A percentile compares a stretch with the other conserved stretches of the same genome.
Conservation (phyloP, 2,329 filamentous ascomycete species). For the Parastagonospora avenae region DNA sequence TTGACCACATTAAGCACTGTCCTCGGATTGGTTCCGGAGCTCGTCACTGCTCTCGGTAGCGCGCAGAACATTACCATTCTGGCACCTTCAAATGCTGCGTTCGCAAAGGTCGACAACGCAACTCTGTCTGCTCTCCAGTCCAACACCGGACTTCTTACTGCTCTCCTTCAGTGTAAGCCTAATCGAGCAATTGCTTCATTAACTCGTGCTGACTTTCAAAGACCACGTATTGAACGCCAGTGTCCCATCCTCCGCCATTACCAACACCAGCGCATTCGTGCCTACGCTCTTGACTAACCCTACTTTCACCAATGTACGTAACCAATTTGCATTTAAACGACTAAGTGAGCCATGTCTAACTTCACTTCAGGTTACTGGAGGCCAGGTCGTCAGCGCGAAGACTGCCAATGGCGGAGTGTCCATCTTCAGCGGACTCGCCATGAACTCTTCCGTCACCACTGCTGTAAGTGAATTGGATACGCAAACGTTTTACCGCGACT, state of each 20-base stretch:
- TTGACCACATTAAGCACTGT: conserved; percentile 43
- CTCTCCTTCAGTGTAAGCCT: conserved; percentile 54
- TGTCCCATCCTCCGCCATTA: conserved; percentile 47
- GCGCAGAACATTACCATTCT: conserved; percentile 62
- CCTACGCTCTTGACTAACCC: conserved; percentile 57
- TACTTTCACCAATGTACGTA: conserved; percentile 59
- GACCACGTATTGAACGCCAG: conserved; percentile 64
- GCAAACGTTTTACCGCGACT: not conserved
- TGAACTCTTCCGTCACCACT: conserved; percentile 55
- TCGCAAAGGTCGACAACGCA: conserved; percentile 47
- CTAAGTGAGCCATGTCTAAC: not conserved
- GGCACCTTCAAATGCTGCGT: conserved; percentile 61
- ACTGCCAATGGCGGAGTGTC: conserved; percentile 50
- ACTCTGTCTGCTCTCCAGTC: conserved; percentile 33
- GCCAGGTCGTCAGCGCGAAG: conserved; percentile 61
- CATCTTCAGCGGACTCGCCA: conserved; percentile 59
- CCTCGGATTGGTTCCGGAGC: conserved; percentile 42
- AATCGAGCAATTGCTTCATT: not conserved
- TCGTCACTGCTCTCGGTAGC: conserved; percentile 46
- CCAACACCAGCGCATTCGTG: conserved; percentile 51
- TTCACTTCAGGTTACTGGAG: conserved; percentile 49
- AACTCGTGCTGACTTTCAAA: not conserved
- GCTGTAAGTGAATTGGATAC: conserved; percentile 48
- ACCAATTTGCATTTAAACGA: too few species aligned
- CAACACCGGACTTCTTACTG: conserved; percentile 45